Base-by-base conservation (phyloP, 441 rosid genomes). In the Bocquillonia castaneifolia region DNA sequence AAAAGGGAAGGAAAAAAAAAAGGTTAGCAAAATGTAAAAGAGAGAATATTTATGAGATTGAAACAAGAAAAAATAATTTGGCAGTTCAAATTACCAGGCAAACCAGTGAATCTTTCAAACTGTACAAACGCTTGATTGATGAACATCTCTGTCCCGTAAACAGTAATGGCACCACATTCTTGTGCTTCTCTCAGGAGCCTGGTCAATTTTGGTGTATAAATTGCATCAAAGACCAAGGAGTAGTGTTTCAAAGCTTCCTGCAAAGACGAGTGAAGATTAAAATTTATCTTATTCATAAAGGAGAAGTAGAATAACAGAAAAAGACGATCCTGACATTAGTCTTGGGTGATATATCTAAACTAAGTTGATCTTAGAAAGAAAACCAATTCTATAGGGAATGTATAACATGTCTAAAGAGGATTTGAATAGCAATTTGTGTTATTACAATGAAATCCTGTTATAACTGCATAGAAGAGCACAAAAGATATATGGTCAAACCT, bases 101-200 rank as follows among this genome's bases (percentile, higher is more conserved):
- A 77, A 29, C 87, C 85, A 1, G 88, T 82, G 86, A 84, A 86
- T 77, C 74, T 81, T 62, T 84, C 84, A 29, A 82, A 74, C 78
- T 82, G 91, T 72, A 76, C 81, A 63, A 75, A 84, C 62, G 84
- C 88, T 69, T 84, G 86, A 50, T 77, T 80, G 75, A 82, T 70
- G 69, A 86, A 74, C 88, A 84, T 82, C 63, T 84, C 87, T 0
- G 82, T 77, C 28, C 91, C 84, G 18, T 72, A 80, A 26, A 84
- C 91, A 3, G 69, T 62, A 2, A 51, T 80, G 26, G 81, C 86
- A 25, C 91, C 87, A 59, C 75, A 70, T 68, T 84, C 85, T 51
- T 79, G 75, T 40, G 85, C 85, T 77, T 86, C 91, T 71, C 56
- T 65, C 44, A 86, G 77, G 25, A 82, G 87, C 68, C 83, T 78